Conservation (phyloP, 345 rosid species). For the Aquilaria sinensis region DNA sequence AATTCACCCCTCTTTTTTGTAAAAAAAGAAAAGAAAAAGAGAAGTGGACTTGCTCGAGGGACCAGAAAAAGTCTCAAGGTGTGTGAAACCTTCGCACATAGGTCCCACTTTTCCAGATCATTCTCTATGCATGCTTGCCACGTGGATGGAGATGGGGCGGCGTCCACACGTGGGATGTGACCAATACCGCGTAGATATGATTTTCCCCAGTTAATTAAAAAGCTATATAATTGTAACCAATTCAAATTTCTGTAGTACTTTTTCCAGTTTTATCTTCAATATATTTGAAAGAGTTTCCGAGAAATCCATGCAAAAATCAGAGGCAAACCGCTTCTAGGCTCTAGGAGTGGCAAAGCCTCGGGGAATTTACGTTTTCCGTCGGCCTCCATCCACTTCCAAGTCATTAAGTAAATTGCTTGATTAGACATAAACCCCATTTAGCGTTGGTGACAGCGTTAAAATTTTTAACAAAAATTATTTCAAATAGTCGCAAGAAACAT, state of each 20-base stretch:
- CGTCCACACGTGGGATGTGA: constrained; percentile 24
- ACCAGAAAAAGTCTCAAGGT: neutral
- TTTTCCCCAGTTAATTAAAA: neutral
- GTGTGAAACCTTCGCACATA: constrained; percentile 22
- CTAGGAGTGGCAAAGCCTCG: no score
- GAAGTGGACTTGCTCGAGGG: constrained; percentile 2
- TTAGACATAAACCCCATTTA: no score
- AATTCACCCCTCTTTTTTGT: no score
- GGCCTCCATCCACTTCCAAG: no score
- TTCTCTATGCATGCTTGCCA: constrained; percentile 19
- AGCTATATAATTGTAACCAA: neutral
- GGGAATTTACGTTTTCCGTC: no score
- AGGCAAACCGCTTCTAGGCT: constrained; percentile 5
- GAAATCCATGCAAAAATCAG: constrained; percentile 25
- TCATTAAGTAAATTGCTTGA: no score
- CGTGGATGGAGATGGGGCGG: constrained; percentile 18
- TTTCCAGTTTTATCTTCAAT: no score
- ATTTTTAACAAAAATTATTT: no score
- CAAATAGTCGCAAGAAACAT: no score
- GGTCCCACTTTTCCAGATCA: neutral
- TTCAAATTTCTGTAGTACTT: neutral
- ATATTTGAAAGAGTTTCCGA: neutral
- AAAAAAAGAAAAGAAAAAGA: neutral
- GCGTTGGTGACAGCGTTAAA: no score
- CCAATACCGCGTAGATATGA: constrained; percentile 25